Evolutionary conservation across 2,329 filamentous ascomycete genomes (phyloP), one percentile per base, ranked within the genome.

Genomic region (Sclerotinia nivalis): DNA sequence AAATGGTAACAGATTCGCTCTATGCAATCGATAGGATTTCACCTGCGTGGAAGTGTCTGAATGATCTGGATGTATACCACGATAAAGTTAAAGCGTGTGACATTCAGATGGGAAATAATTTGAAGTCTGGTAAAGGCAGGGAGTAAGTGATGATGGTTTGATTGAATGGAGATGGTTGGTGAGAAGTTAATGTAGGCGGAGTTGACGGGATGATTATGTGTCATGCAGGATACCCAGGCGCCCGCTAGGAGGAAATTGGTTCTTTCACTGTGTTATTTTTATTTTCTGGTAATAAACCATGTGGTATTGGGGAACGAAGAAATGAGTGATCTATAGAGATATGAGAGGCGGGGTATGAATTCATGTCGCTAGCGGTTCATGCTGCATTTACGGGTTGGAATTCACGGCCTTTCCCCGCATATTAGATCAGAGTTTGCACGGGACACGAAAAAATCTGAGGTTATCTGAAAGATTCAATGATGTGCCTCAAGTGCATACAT

Each of bases 261-360:
- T n/a, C 12, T 37, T 56, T 4, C 9, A 56, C 31, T 10, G 20
- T 20, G 31, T 31, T 20, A 56, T 56, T 34, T 56, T 1, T 34
- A 6, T 56, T 20, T 20, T 5, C 8, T 34, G 13, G 20, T 2
- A 22, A 56, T 7, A 31, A n/a, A 37, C 4, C 0, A 56, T 15
- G 1, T 15, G 2, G 3, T 6, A 4, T 34, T n/a, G 0, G 7
- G 10, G 7, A 37, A 56, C 2, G 5, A 20, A 22, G 10, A 2
- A 18, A 12, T 52, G 49, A 25, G 50, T 15, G n/a, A 13, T 7
- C 4, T 8, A 52, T 25, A 52, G n/a, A 52, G 12, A 28, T 7
- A 28, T 28, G 31, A n/a, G 54, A n/a, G 31, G 31, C 10, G 20
- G 2, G 31, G 28, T 56, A n/a, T 22, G 5, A 56, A 15, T 37